Evolutionary conservation across 805 yeast species (phyloP).

Genomic region (Ogataea methylovora): DNA sequence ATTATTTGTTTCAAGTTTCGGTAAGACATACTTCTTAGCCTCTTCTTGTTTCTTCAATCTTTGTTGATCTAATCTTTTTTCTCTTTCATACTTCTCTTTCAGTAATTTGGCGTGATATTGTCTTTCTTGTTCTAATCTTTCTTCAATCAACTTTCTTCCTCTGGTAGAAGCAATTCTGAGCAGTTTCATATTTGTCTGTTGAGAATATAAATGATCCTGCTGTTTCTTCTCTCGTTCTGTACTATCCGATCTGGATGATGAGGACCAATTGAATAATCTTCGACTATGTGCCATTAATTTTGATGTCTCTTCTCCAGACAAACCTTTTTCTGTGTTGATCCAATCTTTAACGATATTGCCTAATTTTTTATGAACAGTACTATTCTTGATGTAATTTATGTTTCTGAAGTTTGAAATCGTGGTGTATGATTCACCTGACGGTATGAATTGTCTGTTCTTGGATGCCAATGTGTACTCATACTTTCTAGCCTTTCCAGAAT

Average conservation of each 20-base stretch:
- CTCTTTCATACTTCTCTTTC: constrained; percentile 16
- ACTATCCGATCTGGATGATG: constrained; percentile 2
- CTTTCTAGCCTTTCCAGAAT: constrained; percentile 4
- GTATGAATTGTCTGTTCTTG: constrained; percentile 1
- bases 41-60: constrained; percentile 14
- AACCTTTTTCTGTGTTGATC: constrained; percentile 21
- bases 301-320: constrained; percentile 4
- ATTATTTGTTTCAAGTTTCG: not conserved
- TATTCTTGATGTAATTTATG: constrained; percentile 10
- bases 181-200: constrained; percentile 14
- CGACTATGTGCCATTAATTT: constrained; percentile 1
- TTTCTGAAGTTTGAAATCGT: constrained; percentile 11
- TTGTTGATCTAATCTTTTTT: constrained; percentile 12
- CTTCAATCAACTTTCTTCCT: constrained; percentile 14
- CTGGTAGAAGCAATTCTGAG: constrained; percentile 12
- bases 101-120: constrained; percentile 7
- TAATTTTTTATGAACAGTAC: constrained; percentile 8
- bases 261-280: constrained; percentile 14
- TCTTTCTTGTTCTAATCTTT: constrained; percentile 10
- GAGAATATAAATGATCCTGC: no score
- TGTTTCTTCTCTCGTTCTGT: not conserved
- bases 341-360: constrained; percentile 13
- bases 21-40: constrained; percentile 10
- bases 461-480: constrained; percentile 9
- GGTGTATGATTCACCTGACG: not conserved